A percentile compares a stretch with the other conserved stretches of the same genome.
These are phyloP conservation scores for Termitomyces sp. DNA, from an alignment of 768 basidiomycete species.

Conservation along the genomic window DNA sequence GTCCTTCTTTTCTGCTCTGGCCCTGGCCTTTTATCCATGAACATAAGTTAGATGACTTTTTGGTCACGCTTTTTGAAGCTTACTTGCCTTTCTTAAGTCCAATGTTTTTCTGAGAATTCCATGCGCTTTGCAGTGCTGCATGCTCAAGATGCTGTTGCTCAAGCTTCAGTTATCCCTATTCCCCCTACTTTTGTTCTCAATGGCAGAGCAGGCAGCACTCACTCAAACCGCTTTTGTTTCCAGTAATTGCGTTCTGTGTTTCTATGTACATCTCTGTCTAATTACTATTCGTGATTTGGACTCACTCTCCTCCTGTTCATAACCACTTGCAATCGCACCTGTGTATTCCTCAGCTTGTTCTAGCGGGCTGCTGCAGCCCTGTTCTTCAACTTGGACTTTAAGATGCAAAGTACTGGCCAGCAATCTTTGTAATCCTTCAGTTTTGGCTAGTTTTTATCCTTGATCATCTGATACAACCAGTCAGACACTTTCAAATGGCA, in stretches of 20 bases:
- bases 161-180: no score
- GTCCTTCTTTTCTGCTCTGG: no score
- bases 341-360: not conserved
- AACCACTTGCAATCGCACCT: not conserved
- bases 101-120: no score
- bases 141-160: no score
- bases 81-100: not conserved
- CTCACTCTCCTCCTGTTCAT: not conserved
- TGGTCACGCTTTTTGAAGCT: not conserved
- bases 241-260: no score
- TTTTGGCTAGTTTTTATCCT: constrained; percentile 3
- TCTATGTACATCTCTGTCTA: no score
- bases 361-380: not conserved
- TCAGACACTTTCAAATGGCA: not conserved
- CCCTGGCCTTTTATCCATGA: no score
- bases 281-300: no score
- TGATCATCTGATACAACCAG: constrained; percentile 5
- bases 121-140: no score
- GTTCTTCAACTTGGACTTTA: constrained; percentile 3
- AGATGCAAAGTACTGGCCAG: constrained; percentile 2
- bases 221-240: not conserved
- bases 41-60: no score
- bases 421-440: not conserved
- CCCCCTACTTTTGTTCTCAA: not conserved
- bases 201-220: not conserved